Evolutionary conservation across 2,329 filamentous ascomycete genomes (phyloP).

Genomic region (Sporothrix phasma): DNA sequence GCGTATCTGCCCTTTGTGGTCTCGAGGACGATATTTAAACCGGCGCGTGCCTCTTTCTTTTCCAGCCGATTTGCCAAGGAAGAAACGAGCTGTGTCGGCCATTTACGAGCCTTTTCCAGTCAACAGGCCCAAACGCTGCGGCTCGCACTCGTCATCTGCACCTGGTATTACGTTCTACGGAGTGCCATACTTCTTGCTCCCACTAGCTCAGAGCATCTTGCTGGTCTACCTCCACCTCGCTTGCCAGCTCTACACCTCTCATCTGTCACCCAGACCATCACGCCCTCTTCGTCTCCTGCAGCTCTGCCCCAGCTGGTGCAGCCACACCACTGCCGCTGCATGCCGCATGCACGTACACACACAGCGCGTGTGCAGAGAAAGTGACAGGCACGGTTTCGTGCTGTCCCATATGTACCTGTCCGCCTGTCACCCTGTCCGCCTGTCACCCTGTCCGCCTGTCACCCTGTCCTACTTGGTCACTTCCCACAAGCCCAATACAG

Average conservation of each 20-base stretch:
- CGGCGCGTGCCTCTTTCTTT: background rate
- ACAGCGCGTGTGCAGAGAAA: background rate
- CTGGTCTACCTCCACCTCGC: background rate
- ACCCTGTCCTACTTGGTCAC: too few species aligned
- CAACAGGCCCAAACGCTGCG: too few species aligned
- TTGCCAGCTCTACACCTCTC: background rate
- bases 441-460: background rate
- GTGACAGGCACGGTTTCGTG: background rate
- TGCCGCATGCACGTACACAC: conserved; percentile 7
- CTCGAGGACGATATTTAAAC: background rate
- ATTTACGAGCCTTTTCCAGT: background rate
- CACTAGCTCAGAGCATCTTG: too few species aligned
- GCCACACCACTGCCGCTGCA: conserved; percentile 3
- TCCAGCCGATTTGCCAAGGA: too few species aligned
- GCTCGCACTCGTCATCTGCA: background rate
- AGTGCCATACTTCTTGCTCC: too few species aligned
- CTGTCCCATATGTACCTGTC: background rate
- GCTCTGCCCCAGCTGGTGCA: background rate
- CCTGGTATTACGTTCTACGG: background rate
- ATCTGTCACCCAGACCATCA: background rate
- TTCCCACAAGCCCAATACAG: background rate
- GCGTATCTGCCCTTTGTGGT: too few species aligned
- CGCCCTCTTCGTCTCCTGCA: background rate
- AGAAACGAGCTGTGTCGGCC: background rate
- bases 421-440: background rate